A percentile compares a stretch with the other conserved stretches of the same genome.
Conservation (phyloP, 2,329 filamentous ascomycete species). For the Sporothrix globosa region DNA sequence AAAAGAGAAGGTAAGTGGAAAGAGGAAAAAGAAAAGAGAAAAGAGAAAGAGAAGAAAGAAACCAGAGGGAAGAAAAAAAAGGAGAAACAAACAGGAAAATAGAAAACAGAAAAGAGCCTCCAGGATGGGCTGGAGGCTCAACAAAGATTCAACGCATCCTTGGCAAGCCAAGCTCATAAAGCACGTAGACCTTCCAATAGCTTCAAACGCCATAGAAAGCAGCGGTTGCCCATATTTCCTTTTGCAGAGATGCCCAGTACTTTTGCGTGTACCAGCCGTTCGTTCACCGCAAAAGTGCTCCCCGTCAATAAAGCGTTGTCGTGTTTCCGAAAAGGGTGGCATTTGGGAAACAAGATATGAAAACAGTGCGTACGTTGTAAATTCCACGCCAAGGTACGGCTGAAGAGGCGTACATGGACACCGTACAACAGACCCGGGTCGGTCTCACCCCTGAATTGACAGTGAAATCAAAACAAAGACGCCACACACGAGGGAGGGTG, state of each 20-base stretch:
- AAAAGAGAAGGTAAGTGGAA: not conserved
- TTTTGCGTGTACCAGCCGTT: not conserved
- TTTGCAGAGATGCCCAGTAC: not conserved
- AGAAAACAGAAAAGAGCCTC: conserved; percentile 1
- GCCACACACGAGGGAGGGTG: not conserved
- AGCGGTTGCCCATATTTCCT: not conserved
- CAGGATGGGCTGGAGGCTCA: not conserved
- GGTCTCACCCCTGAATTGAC: not conserved
- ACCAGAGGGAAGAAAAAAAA: not conserved
- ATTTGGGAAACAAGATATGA: too few relatives aligned
- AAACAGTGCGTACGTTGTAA: too few relatives aligned
- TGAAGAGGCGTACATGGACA: not conserved
- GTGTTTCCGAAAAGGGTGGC: not conserved
- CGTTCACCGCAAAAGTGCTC: not conserved
- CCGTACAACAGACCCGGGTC: not conserved
- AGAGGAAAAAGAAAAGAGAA: not conserved
- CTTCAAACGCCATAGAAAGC: not conserved
- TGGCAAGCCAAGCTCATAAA: not conserved
- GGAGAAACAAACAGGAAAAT: not conserved
- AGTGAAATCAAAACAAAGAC: conserved; percentile 1
- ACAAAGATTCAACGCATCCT: not conserved
- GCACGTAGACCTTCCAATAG: not conserved
- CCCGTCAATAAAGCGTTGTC: not conserved
- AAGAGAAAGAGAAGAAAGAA: not conserved
- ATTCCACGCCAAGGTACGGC: not conserved